phyloP scores from a whole-genome alignment of 176 grass and related monocot species.

The barley (Hordeum vulgare) region MorexV3_pseudomolecules_assembly NC_058518.1:88220177-88220676 shows the following conservation, averaged over 20 bases:
- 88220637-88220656: slow-evolving; percentile 82
- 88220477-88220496: slow-evolving; percentile 84
- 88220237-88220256: too few species aligned
- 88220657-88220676: slow-evolving; percentile 39
- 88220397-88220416: background rate
- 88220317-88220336: slow-evolving; percentile 28
- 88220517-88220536: slow-evolving; percentile 42
- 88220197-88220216: too few species aligned
- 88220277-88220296: background rate
- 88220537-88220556: slow-evolving; percentile 85
- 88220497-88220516: slow-evolving; percentile 34
- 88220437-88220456: background rate
- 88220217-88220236: too few species aligned
- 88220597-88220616: slow-evolving; percentile 60
- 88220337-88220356: slow-evolving; percentile 55
- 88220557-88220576: slow-evolving; percentile 78
- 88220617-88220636: slow-evolving; percentile 76
- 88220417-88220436: background rate
- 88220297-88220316: background rate
- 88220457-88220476: slow-evolving; percentile 49
- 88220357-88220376: slow-evolving; percentile 74
- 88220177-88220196: too few species aligned
- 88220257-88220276: too few species aligned
- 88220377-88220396: background rate
- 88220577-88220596: slow-evolving; percentile 78